These are phyloP conservation scores for Scedosporium aurantiacum DNA, from an alignment of 2,329 filamentous ascomycete genomes.

Conservation along the genomic window DNA sequence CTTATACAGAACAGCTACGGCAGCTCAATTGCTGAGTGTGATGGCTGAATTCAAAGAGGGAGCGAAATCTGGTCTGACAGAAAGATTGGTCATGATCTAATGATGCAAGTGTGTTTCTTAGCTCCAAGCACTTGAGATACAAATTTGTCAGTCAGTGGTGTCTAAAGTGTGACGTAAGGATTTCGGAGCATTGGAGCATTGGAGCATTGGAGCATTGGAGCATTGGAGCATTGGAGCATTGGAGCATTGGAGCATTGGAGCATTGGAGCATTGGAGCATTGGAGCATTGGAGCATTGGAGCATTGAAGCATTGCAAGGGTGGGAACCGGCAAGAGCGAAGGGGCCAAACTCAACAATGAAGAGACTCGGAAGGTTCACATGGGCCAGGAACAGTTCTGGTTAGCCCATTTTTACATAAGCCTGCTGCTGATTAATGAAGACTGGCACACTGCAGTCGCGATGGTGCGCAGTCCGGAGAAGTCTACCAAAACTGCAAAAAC, in stretches of 20 bases:
- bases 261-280: too few species aligned
- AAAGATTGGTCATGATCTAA: constrained; percentile 4
- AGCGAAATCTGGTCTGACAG: not conserved
- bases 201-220: too few species aligned
- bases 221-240: too few species aligned
- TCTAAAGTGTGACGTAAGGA: not conserved
- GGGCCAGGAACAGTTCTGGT: not conserved
- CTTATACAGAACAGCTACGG: not conserved
- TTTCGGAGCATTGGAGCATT: too few species aligned
- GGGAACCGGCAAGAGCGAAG: not conserved
- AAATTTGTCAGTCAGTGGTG: too few species aligned
- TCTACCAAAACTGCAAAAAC: not conserved
- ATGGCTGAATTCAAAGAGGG: not conserved
- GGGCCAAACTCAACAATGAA: not conserved
- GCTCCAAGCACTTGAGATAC: too few species aligned
- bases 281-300: too few species aligned
- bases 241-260: too few species aligned
- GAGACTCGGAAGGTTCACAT: not conserved
- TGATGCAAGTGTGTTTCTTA: too few species aligned
- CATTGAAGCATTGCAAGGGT: too few species aligned
- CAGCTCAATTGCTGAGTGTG: not conserved
- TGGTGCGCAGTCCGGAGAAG: not conserved
- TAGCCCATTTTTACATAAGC: not conserved
- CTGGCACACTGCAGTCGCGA: not conserved
- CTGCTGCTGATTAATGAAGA: not conserved